Evolutionary conservation across 2,329 filamentous ascomycete species (phyloP).

Genomic region (Epichloe brachyelytri): DNA sequence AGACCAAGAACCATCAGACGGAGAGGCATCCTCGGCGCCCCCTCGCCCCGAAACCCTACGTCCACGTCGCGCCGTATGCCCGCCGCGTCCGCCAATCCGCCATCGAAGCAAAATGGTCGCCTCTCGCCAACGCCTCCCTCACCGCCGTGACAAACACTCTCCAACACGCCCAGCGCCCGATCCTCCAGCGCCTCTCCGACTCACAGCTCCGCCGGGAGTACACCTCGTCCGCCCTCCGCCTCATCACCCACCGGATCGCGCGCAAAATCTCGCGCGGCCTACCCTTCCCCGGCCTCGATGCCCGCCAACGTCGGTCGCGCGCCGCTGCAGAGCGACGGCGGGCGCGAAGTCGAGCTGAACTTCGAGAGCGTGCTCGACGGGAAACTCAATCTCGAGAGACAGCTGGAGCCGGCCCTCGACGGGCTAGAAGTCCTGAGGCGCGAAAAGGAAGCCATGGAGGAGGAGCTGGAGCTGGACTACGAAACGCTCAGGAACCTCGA

Average conservation of each 20-base stretch:
- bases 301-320: constrained; percentile 8
- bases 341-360: constrained; percentile 47
- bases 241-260: constrained; percentile 41
- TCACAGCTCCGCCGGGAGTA: constrained; percentile 36
- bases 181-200: constrained; percentile 42
- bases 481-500: constrained; percentile 36
- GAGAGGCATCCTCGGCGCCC: constrained; percentile 6
- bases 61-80: constrained; percentile 36
- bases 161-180: constrained; percentile 45
- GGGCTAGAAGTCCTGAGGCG: constrained; percentile 45
- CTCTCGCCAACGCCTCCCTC: constrained; percentile 41
- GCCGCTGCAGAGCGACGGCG: constrained; percentile 20
- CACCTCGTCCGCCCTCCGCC: constrained; percentile 41
- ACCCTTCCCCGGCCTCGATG: constrained; percentile 47
- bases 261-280: constrained; percentile 46
- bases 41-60: constrained; percentile 28
- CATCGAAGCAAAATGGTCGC: constrained; percentile 57
- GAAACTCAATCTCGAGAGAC: constrained; percentile 40
- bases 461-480: constrained; percentile 42
- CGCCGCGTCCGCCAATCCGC: constrained; percentile 45
- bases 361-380: constrained; percentile 52
- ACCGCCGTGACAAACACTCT: constrained; percentile 43
- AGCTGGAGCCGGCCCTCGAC: constrained; percentile 50
- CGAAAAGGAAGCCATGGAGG: constrained; percentile 45
- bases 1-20: constrained; percentile 6